Base-by-base conservation (phyloP, 768 basidiomycete species). In the Pleurotus tuoliensis region DNA sequence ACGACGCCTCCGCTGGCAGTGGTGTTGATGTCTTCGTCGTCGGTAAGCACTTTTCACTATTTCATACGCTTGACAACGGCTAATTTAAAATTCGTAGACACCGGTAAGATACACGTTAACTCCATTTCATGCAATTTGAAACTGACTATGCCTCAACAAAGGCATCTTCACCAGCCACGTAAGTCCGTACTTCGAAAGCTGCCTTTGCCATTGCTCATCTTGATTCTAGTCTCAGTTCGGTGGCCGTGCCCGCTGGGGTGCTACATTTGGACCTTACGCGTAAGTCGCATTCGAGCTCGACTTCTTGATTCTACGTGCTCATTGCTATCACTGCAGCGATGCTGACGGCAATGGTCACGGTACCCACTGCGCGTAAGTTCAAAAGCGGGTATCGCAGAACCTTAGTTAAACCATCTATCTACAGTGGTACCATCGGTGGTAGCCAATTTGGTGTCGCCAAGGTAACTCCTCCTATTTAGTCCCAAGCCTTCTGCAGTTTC, bases 11-110 rank as follows among this genome's bases (percentile, higher is more conserved):
- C 27, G 73, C 67, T 8, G 73, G 73, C 22, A 40, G 56, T 20
- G 73, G 71, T n/a, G 74, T 73, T 30, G 73, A 74, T 60, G 69
- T 80, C 58, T 78, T 76, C 58, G 59, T 78, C 51, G 63, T 79
- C 55, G 78, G 74, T 73, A 27, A 54, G 66, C 58, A n/a, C 25
- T 24, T 45, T 9, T 41, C 15, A 4, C 15, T 11, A 16, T 30
- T 16, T 27, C 16, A 39, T 54, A 43, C 18, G 13, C 30, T 46
- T 52, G 22, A 15, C 25, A 15, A 39, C 40, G 55, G 22, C 25
- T n/a, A 22, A 48, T 41, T 22, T 11, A 30, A 30, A 8, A 16
- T 30, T 38, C 45, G 22, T 45, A 69, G 69, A 70, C 59, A 66
- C 67, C 46, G 69, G 68, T 62, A 54, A 58, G 53, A 53, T 22